Conservation (phyloP, 2,329 filamentous ascomycete species). For the Penicillium sp. region DNA sequence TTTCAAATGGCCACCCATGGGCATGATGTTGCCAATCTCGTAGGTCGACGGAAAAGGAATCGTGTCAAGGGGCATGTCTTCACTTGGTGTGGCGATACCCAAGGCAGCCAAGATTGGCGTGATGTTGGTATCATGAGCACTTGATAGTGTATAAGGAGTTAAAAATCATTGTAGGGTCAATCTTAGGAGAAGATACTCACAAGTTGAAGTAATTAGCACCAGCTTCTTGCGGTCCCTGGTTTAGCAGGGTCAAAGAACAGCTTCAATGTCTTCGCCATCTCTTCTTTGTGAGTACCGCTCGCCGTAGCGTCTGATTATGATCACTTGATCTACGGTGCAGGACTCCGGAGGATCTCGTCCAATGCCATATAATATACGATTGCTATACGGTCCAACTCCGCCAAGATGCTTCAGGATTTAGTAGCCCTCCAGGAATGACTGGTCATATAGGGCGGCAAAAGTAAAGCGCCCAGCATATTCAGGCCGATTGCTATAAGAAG, state of each 20-base stretch:
- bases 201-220: conserved; percentile 14
- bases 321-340: conserved; percentile 24
- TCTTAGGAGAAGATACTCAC: neutral
- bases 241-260: conserved; percentile 14
- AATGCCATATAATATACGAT: conserved; percentile 18
- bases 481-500: conserved; percentile 1
- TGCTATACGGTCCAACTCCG: conserved; percentile 19
- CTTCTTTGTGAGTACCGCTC: conserved; percentile 21
- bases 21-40: conserved; percentile 20
- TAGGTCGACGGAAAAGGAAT: conserved; percentile 19
- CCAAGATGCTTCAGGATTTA: conserved; percentile 21
- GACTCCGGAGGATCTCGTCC: conserved; percentile 17
- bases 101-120: conserved; percentile 21
- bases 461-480: neutral
- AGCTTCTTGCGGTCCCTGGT: conserved; percentile 16
- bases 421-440: conserved; percentile 16
- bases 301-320: conserved; percentile 25
- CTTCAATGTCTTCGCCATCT: conserved; percentile 9
- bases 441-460: neutral
- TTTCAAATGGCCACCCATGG: conserved; percentile 21
- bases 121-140: neutral
- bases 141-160: neutral
- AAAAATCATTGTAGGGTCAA: neutral
- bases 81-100: conserved; percentile 15
- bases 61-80: conserved; percentile 17